Conservation (phyloP, 768 basidiomycete species). For the Butyriboletus loyo region DNA sequence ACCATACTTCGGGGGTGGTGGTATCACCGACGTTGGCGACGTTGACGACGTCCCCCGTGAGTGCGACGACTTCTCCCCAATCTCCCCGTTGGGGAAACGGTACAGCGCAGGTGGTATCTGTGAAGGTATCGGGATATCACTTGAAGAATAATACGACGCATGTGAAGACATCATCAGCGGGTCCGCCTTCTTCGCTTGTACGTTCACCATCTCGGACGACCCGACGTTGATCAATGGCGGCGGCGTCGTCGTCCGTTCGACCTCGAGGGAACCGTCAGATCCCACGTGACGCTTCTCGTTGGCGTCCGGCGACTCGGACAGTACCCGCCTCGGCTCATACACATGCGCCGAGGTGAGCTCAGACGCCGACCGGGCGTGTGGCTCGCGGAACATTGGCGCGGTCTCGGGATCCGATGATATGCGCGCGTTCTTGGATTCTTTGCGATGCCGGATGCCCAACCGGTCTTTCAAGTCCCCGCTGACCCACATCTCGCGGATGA, state of each 20-base stretch:
- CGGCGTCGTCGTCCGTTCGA: background rate
- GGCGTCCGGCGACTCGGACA: constrained; percentile 16
- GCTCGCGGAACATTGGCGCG: constrained; percentile 68
- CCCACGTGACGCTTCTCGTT: constrained; percentile 10
- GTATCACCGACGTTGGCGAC: constrained; percentile 5
- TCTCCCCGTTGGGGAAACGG: constrained; percentile 44
- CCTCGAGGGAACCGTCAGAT: constrained; percentile 3
- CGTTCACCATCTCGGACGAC: constrained; percentile 6
- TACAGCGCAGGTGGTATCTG: constrained; percentile 54
- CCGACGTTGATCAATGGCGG: constrained; percentile 15
- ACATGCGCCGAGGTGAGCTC: constrained; percentile 44
- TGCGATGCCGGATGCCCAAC: constrained; percentile 67
- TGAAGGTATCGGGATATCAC: constrained; percentile 50
- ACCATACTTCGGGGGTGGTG: constrained; percentile 3
- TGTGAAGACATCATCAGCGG: constrained; percentile 41
- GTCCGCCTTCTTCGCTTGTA: constrained; percentile 11
- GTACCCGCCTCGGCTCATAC: constrained; percentile 49
- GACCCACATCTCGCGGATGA: constrained; percentile 92
- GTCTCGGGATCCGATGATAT: constrained; percentile 46
- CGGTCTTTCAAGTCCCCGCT: constrained; percentile 77
- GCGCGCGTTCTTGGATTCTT: constrained; percentile 42
- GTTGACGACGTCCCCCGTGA: background rate
- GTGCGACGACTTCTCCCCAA: constrained; percentile 33
- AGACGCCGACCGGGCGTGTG: constrained; percentile 62
- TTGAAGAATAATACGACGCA: constrained; percentile 60